Conservation (phyloP, 1,284 basidiomycete genomes). For the Cutaneotrichosporon dermatis region DNA sequence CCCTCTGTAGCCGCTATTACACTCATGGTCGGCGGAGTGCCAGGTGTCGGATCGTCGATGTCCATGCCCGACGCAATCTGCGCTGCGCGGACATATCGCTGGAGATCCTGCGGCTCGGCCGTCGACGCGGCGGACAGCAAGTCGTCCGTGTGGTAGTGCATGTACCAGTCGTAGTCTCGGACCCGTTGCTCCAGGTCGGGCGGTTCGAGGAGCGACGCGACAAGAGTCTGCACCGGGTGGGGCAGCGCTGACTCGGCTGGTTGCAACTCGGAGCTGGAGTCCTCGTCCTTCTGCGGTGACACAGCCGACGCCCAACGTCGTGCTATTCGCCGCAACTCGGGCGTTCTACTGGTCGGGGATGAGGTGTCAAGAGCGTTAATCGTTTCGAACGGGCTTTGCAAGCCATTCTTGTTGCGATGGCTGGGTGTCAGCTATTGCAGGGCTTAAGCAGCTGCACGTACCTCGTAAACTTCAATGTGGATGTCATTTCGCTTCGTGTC, state of each 20-base stretch:
- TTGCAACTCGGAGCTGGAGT: neutral
- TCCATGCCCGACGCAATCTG: slow-evolving; percentile 39
- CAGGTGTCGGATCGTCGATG: slow-evolving; percentile 23
- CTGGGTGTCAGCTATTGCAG: neutral
- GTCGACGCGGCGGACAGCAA: slow-evolving; percentile 35
- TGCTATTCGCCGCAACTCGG: slow-evolving; percentile 26
- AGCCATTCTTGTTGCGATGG: slow-evolving; percentile 35
- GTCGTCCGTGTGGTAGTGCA: slow-evolving; percentile 49
- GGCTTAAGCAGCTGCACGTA: too few relatives aligned
- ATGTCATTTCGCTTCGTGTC: slow-evolving; percentile 18
- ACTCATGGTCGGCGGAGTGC: neutral
- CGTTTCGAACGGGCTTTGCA: slow-evolving; percentile 42
- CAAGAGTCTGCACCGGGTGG: slow-evolving; percentile 56
- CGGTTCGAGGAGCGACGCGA: slow-evolving; percentile 61
- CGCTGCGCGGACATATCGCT: slow-evolving; percentile 45
- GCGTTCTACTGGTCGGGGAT: neutral
- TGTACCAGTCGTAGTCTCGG: slow-evolving; percentile 72
- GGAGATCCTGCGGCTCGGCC: slow-evolving; percentile 50
- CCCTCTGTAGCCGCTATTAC: neutral
- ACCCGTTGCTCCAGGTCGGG: slow-evolving; percentile 50
- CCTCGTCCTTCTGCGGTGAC: slow-evolving; percentile 5
- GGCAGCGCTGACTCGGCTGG: neutral
- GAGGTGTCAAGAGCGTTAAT: neutral
- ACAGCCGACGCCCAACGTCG: slow-evolving; percentile 30
- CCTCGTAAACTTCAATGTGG: slow-evolving; percentile 21